phyloP scores from a whole-genome alignment of 2,329 filamentous ascomycete species.

The Penicillium sp. region DNA sequence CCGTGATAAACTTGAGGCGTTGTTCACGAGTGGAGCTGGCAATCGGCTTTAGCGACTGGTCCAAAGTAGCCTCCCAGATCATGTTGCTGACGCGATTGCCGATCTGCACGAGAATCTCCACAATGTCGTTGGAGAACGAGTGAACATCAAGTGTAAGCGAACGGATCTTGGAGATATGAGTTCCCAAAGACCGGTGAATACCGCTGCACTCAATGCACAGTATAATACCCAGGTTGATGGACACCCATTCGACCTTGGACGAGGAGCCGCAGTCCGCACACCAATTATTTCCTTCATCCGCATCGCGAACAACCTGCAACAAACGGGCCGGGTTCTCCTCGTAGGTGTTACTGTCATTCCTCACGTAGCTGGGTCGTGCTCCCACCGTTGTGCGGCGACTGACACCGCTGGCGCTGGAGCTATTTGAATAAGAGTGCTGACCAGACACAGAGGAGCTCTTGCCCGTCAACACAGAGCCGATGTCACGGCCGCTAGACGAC shows the following conservation, averaged over 20 bases:
- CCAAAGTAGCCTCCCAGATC: slow-evolving; percentile 89
- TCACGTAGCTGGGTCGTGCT: slow-evolving; percentile 72
- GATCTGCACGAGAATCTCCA: slow-evolving; percentile 86
- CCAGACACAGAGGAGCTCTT: slow-evolving; percentile 71
- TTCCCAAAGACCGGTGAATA: slow-evolving; percentile 93
- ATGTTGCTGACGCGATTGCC: slow-evolving; percentile 96
- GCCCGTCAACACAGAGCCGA: slow-evolving; percentile 88
- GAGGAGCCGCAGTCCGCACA: slow-evolving; percentile 94
- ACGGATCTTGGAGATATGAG: slow-evolving; percentile 95
- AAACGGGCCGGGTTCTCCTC: slow-evolving; percentile 85
- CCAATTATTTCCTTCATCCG: slow-evolving; percentile 88
- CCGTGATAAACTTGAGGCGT: slow-evolving; percentile 89
- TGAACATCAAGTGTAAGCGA: slow-evolving; percentile 94
- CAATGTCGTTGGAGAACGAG: slow-evolving; percentile 94
- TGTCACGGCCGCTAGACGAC: slow-evolving; percentile 74
- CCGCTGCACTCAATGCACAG: slow-evolving; percentile 98
- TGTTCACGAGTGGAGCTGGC: slow-evolving; percentile 84
- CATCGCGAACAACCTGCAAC: slow-evolving; percentile 81
- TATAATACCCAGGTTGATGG: slow-evolving; percentile 94
- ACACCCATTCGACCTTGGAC: slow-evolving; percentile 96
- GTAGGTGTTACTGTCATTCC: slow-evolving; percentile 69
- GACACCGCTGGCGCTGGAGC: slow-evolving; percentile 61
- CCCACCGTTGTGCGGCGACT: slow-evolving; percentile 88
- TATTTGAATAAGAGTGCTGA: slow-evolving; percentile 52
- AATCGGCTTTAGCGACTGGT: slow-evolving; percentile 70